Conservation (phyloP, 2,329 filamentous ascomycete species). For the Monosporascus sp. region DNA sequence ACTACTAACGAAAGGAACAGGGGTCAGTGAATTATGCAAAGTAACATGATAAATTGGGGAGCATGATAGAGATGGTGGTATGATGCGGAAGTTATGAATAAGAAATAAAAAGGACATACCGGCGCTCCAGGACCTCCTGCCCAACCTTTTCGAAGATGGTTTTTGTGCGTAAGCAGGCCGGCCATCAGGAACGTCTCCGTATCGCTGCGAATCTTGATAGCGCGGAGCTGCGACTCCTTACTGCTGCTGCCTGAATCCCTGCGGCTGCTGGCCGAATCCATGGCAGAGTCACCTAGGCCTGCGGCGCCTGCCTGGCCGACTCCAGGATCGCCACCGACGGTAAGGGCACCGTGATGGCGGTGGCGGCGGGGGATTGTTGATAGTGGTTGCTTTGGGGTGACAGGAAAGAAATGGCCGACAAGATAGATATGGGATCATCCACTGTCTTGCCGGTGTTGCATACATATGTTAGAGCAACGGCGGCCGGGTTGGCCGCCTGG, state of each 20-base stretch:
- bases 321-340: constrained; percentile 85
- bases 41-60: no score
- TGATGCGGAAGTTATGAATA: no score
- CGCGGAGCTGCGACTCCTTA: constrained; percentile 70
- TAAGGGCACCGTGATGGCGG: constrained; percentile 76
- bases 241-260: constrained; percentile 85
- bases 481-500: not conserved
- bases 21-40: not conserved
- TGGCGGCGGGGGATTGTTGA: no score
- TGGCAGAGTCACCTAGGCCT: constrained; percentile 58
- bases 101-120: not conserved
- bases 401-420: constrained; percentile 28
- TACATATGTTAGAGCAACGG: constrained; percentile 77
- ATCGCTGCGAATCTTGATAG: constrained; percentile 62
- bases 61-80: no score
- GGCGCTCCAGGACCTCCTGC: constrained; percentile 10
- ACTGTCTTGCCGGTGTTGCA: constrained; percentile 71
- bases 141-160: constrained; percentile 8
- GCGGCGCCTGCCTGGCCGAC: constrained; percentile 81
- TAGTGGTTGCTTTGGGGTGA: no score
- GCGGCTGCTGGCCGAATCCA: constrained; percentile 76
- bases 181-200: constrained; percentile 9
- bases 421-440: constrained; percentile 67
- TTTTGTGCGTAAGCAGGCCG: not conserved
- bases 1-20: not conserved